phyloP scores from a whole-genome alignment of 2,329 filamentous ascomycete species.

The Dothistroma pini region DNA sequence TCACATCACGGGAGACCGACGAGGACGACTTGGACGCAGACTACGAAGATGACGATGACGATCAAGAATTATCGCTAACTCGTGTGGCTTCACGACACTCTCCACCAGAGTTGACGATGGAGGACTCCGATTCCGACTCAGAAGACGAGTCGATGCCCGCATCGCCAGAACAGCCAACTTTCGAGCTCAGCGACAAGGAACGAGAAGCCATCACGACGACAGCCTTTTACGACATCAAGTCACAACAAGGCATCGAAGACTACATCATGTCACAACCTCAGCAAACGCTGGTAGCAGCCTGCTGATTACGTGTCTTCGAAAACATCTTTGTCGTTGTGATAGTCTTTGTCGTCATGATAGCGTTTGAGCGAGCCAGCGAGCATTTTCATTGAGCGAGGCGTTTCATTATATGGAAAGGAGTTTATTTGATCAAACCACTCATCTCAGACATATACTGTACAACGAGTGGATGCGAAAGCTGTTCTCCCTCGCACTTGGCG shows the following conservation, averaged over 20 bases:
- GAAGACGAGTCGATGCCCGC: slow-evolving; percentile 49
- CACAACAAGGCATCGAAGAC: slow-evolving; percentile 24
- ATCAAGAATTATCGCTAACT: slow-evolving; percentile 43
- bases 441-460: slow-evolving; percentile 18
- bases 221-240: slow-evolving; percentile 41
- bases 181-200: slow-evolving; percentile 48
- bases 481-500: slow-evolving; percentile 15
- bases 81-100: slow-evolving; percentile 43
- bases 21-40: slow-evolving; percentile 39
- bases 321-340: slow-evolving; percentile 20
- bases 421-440: slow-evolving; percentile 15
- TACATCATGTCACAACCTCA: slow-evolving; percentile 37
- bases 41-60: slow-evolving; percentile 47
- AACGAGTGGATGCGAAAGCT: slow-evolving; percentile 5
- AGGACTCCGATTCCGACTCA: slow-evolving; percentile 38
- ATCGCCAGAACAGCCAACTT: slow-evolving; percentile 43
- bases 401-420: slow-evolving; percentile 17
- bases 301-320: slow-evolving; percentile 33
- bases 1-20: slow-evolving; percentile 43
- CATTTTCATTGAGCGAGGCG: slow-evolving; percentile 18
- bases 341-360: slow-evolving; percentile 19
- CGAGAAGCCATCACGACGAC: slow-evolving; percentile 44
- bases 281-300: slow-evolving; percentile 41
- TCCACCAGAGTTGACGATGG: slow-evolving; percentile 49
- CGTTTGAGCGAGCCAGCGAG: slow-evolving; percentile 22